Evolutionary conservation across 345 rosid genomes (phyloP), one percentile per base, ranked within the genome.

Genomic region (Salix udensis): DNA sequence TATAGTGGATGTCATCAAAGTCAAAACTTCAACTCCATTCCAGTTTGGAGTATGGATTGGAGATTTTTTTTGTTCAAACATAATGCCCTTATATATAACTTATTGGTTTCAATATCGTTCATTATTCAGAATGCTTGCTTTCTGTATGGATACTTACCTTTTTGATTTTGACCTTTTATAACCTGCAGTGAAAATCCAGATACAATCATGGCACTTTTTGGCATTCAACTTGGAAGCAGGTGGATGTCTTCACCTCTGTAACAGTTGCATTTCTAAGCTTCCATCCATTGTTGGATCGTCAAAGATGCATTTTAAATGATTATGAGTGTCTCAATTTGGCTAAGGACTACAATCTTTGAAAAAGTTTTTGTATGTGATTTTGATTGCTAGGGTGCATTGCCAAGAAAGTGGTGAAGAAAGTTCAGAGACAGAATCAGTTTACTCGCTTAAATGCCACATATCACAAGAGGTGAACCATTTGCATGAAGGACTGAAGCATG

Each of bases 401-500:
- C 97, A 94, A 84, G 97, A 96, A 86, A 94, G 90, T 80, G 86
- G 92, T 74, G 97, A 92, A 86, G 97, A 92, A 79, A 89, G 94
- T 73, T 86, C 89, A 19, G 98, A 91, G 85, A 61, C 94, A 62
- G 97, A 96, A 77, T 90, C 96, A 34, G 91, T 91, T 44, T 91
- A 93, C 86, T 85, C 97, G 53, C 94, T 96, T 60, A 96, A 96
- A 86, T 92, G 99, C 85, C 99, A 96, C 80, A 96, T 96, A 83
- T 94, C 97, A 36, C 97, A 94, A 0, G 99, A 96, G 76, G 99
- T 96, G 86, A 96, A 96, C 86, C 99, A 96, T 85, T 82, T 94
- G 90, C 99, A 91, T 82, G 99, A 91, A 88, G 99, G 98, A 84
- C 72, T 96, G 81, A 96, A 88, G 82, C 97, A 93, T 90, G 99